phyloP scores from a whole-genome alignment of 139 green algal species.

The Microglena sp. region DNA sequence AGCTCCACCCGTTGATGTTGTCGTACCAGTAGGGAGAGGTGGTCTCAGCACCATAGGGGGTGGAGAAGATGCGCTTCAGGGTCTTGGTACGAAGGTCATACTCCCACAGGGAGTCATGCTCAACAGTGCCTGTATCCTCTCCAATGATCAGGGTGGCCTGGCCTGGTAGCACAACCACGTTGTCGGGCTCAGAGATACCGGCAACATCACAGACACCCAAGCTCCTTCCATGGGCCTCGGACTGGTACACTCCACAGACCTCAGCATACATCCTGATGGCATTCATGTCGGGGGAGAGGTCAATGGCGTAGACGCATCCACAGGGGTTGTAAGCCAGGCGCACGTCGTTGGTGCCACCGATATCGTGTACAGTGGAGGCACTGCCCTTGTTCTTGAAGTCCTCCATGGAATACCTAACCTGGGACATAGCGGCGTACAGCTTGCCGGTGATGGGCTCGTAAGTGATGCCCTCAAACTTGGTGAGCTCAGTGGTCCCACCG shows the following conservation, averaged over 20 bases:
- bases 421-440: conserved; percentile 13
- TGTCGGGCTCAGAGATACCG: conserved; percentile 26
- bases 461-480: conserved; percentile 53
- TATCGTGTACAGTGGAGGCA: conserved; percentile 9
- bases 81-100: conserved; percentile 23
- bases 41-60: conserved; percentile 43
- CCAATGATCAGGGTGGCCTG: conserved; percentile 31
- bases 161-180: conserved; percentile 17
- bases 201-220: conserved; percentile 11
- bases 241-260: too few species aligned
- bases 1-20: conserved; percentile 32
- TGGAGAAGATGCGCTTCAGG: conserved; percentile 36
- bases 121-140: conserved; percentile 21
- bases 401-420: conserved; percentile 20
- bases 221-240: too few species aligned
- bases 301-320: conserved; percentile 30
- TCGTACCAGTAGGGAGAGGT: conserved; percentile 35
- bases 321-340: conserved; percentile 30
- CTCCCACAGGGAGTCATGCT: conserved; percentile 46
- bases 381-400: conserved; percentile 16
- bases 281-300: not conserved
- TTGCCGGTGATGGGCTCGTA: conserved; percentile 6
- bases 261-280: conserved; percentile 15
- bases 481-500: conserved; percentile 45
- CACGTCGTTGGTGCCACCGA: conserved; percentile 23